Conservation (phyloP, 2,329 filamentous ascomycete genomes). For the Penicillium glabrum region DNA sequence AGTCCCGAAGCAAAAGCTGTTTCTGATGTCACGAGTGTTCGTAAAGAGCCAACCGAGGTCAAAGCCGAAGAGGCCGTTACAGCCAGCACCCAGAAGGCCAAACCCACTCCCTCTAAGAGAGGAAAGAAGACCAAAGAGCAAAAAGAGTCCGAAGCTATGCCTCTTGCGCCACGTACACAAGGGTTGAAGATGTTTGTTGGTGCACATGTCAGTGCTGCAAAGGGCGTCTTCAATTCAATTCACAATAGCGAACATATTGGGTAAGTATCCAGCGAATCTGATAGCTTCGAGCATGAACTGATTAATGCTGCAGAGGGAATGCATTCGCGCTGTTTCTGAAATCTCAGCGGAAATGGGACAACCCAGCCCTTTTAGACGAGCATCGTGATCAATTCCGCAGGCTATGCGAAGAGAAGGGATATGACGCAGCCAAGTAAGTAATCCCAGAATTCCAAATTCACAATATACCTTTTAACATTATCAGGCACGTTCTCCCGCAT, state of each 20-base stretch:
- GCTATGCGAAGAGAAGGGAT: constrained; percentile 67
- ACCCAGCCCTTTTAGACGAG: constrained; percentile 70
- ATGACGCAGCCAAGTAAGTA: constrained; percentile 61
- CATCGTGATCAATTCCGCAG: constrained; percentile 68
- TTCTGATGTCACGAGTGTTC: neutral
- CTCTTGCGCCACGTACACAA: constrained; percentile 68
- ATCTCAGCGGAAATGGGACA: constrained; percentile 92
- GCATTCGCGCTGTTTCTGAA: constrained; percentile 94
- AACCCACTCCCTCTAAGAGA: constrained; percentile 34
- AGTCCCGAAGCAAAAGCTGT: neutral
- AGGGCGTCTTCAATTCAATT: constrained; percentile 86
- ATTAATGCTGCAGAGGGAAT: constrained; percentile 64
- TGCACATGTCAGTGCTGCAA: constrained; percentile 82
- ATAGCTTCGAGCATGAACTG: neutral
- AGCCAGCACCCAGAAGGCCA: constrained; percentile 54
- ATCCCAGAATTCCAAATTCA: neutral
- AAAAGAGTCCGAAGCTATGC: constrained; percentile 57
- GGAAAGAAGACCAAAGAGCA: constrained; percentile 57
- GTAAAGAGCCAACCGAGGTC: neutral
- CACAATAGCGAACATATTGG: constrained; percentile 75
- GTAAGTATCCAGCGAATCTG: constrained; percentile 31
- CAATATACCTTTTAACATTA: neutral
- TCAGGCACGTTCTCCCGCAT: constrained; percentile 76
- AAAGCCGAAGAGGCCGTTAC: constrained; percentile 16
- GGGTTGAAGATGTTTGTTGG: constrained; percentile 81